Evolutionary conservation across 805 yeast genomes (phyloP).

Genomic region (Alloascoidea hylecoeti): DNA sequence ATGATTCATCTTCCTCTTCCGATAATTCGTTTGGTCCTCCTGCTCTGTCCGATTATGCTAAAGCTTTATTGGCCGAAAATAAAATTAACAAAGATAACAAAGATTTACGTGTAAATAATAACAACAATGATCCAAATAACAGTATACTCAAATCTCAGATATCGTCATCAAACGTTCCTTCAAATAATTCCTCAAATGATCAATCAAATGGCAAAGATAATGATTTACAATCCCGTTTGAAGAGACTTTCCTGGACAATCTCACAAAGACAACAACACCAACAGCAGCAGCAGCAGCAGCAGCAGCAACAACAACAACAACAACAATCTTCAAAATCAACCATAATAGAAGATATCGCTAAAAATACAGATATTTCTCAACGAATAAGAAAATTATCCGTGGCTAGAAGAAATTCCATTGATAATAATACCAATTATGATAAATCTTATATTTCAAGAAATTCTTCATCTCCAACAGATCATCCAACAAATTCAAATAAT

Average conservation of each 20-base stretch:
- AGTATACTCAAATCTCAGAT: background rate
- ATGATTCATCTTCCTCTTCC: conserved; percentile 17
- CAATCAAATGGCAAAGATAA: conserved; percentile 8
- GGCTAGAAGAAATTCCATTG: conserved; percentile 1
- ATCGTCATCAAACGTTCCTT: conserved; percentile 10
- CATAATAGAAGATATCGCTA: conserved; percentile 2
- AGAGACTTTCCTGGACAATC: conserved; percentile 6
- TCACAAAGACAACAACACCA: conserved; percentile 3
- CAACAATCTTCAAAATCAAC: background rate
- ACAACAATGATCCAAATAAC: conserved; percentile 11
- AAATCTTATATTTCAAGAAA: too few relatives aligned
- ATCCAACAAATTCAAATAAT: too few relatives aligned
- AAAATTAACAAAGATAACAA: conserved; percentile 5
- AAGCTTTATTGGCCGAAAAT: conserved; percentile 28
- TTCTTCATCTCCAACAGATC: too few relatives aligned
- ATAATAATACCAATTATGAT: too few relatives aligned
- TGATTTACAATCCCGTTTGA: conserved; percentile 10
- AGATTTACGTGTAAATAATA: conserved; percentile 9
- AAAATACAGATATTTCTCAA: conserved; percentile 3
- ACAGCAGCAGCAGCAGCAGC: conserved; percentile 4
- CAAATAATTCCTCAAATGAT: conserved; percentile 8
- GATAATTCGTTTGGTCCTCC: conserved; percentile 46
- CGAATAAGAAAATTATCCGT: conserved; percentile 6
- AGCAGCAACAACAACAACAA: conserved; percentile 3
- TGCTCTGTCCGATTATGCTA: conserved; percentile 41